Evolutionary conservation across 192 early-diverging fungal species (phyloP), one percentile per base, ranked within the genome.

Genomic region (Umbelopsis sp.): DNA sequence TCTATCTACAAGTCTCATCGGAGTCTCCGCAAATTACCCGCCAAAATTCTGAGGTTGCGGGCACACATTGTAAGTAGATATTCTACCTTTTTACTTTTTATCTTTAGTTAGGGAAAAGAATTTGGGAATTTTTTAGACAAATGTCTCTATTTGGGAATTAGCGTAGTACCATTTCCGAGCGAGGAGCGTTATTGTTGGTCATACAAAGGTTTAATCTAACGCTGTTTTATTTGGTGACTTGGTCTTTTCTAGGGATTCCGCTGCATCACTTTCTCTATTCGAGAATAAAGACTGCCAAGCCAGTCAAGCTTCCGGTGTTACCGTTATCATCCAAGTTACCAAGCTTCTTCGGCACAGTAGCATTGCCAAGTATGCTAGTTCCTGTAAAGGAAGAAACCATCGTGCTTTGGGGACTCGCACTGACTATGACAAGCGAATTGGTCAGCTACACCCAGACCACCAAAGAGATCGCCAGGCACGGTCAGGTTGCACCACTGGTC

Each of bases 351-450:
- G 76, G 76, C n/a, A 70, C 58, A 3, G 67, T 77, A 33, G 33
- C 41, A 11, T 73, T 77, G 48, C 71, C 76, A 20, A 47, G 67
- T 9, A 35, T 77, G 11, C 35, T 48, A 22, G 51, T 77, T 23
- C 71, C 76, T 20, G 49, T 46, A 37, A 47, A 47, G 35, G 71
- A 68, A 23, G 45, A 35, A 49, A 50, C 22, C 12, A 68, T 30
- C 23, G 22, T 50, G 2, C 22, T 77, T 23, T 77, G 76, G 76
- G 76, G 76, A 18, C 55, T 77, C 18, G 72, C 76, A 25, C 46
- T 77, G 64, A 64, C 68, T 48, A 77, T 77, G 67, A 77, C 76
- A 13, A 47, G 50, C 13, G 76, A 77, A 46, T 16, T 77, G 12
- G 41, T 77, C 12, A 61, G 55, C 16, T 61, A 61, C n/a, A 61